A percentile compares a stretch with the other conserved stretches of the same genome.
Conservation (phyloP, 768 basidiomycete species). For the Termitomyces sp. region DNA sequence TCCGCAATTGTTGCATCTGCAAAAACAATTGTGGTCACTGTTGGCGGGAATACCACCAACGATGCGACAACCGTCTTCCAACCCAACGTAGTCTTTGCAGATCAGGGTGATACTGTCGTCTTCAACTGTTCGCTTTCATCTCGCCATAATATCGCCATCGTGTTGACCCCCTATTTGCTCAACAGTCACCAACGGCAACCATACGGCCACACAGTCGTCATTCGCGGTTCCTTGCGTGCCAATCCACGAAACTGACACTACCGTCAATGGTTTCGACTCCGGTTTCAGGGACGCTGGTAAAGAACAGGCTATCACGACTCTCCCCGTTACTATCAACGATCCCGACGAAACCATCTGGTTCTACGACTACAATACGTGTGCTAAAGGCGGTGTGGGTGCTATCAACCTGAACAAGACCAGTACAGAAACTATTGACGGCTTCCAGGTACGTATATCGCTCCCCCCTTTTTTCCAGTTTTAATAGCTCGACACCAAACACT, state of each 20-base stretch:
- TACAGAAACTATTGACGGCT: constrained; percentile 39
- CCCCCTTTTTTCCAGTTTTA: neutral
- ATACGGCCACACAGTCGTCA: constrained; percentile 53
- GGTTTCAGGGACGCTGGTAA: constrained; percentile 46
- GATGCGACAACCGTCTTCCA: constrained; percentile 43
- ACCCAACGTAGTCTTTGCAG: constrained; percentile 41
- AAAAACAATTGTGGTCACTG: constrained; percentile 39
- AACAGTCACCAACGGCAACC: constrained; percentile 50
- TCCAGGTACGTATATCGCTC: constrained; percentile 28
- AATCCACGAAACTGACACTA: constrained; percentile 40
- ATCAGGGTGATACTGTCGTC: constrained; percentile 43
- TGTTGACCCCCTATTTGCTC: neutral
- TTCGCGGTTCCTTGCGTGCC: constrained; percentile 54
- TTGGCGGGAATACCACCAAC: constrained; percentile 41
- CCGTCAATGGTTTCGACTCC: constrained; percentile 60
- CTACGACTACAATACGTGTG: constrained; percentile 54
- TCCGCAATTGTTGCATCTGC: constrained; percentile 21
- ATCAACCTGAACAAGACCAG: constrained; percentile 51
- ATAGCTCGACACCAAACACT: neutral
- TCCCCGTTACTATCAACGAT: constrained; percentile 40
- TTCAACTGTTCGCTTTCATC: constrained; percentile 48
- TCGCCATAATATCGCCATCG: neutral
- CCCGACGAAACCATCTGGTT: constrained; percentile 54
- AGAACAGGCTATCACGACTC: constrained; percentile 41
- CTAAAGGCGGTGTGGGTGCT: constrained; percentile 55